A percentile compares a stretch with the other conserved stretches of the same genome.
These are phyloP conservation scores for Reutealis trisperma DNA, from an alignment of 345 rosid genomes.

Conservation along the genomic window DNA sequence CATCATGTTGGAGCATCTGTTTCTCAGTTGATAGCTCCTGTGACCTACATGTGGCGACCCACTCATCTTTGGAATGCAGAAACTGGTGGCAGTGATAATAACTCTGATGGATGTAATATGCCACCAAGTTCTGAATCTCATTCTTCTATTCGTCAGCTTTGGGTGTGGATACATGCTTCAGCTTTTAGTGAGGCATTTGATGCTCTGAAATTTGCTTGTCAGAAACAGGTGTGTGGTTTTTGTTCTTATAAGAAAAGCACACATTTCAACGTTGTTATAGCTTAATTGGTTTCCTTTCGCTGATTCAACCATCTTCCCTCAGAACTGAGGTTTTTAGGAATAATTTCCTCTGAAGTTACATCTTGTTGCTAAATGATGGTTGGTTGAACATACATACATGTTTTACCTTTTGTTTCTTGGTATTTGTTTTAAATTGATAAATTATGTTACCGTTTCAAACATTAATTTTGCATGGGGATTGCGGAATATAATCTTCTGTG, in stretches of 20 bases:
- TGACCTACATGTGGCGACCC: conserved; percentile 77
- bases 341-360: background rate
- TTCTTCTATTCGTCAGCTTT: conserved; percentile 48
- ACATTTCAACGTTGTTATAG: background rate
- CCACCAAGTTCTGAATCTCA: conserved; percentile 12
- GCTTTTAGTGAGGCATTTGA: conserved; percentile 74
- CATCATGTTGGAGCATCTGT: conserved; percentile 57
- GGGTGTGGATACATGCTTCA: conserved; percentile 91
- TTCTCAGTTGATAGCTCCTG: conserved; percentile 65
- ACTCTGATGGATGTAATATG: conserved; percentile 23
- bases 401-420: background rate
- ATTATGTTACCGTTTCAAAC: background rate
- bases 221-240: conserved; percentile 51
- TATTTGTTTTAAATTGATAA: background rate
- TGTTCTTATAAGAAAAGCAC: background rate
- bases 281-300: background rate
- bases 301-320: background rate
- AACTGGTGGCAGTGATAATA: conserved; percentile 21
- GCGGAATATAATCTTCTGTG: background rate
- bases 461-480: background rate
- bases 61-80: conserved; percentile 27
- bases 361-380: background rate
- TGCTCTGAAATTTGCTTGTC: conserved; percentile 63
- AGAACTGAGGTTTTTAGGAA: background rate
- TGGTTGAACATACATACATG: background rate